Evolutionary conservation across 2,329 filamentous ascomycete genomes (phyloP).

Genomic region (Whalleya microplaca): DNA sequence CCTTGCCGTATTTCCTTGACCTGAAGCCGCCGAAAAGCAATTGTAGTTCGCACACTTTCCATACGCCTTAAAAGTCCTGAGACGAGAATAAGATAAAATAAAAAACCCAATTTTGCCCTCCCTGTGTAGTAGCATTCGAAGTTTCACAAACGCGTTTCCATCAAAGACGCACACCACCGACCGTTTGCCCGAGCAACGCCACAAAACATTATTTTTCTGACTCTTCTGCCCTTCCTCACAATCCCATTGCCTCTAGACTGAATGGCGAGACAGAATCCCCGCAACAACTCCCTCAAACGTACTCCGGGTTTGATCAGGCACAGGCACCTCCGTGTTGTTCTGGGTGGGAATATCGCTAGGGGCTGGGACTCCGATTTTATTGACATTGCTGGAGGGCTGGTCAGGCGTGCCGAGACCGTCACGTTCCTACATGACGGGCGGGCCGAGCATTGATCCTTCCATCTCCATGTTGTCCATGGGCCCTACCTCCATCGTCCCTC

Average conservation of each 20-base stretch:
- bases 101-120: slow-evolving; percentile 11
- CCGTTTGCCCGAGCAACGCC: background rate
- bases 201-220: background rate
- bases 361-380: background rate
- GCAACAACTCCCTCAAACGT: too few relatives aligned
- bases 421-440: slow-evolving; percentile 40
- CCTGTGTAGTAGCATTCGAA: slow-evolving; percentile 5
- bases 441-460: slow-evolving; percentile 40
- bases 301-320: background rate
- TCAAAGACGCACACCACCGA: slow-evolving; percentile 1
- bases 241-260: background rate
- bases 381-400: slow-evolving; percentile 49
- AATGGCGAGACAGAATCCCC: background rate
- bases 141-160: slow-evolving; percentile 14
- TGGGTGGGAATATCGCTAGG: background rate
- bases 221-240: background rate
- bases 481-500: slow-evolving; percentile 39
- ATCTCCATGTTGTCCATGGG: slow-evolving; percentile 46
- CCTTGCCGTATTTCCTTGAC: slow-evolving; percentile 10
- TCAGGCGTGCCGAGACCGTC: background rate
- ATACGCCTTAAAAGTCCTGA: slow-evolving; percentile 19
- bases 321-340: background rate
- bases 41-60: slow-evolving; percentile 20
- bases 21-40: slow-evolving; percentile 14
- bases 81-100: too few relatives aligned